phyloP scores from a whole-genome alignment of 192 early-diverging fungal species.

The Allomyces macrogynus region DNA sequence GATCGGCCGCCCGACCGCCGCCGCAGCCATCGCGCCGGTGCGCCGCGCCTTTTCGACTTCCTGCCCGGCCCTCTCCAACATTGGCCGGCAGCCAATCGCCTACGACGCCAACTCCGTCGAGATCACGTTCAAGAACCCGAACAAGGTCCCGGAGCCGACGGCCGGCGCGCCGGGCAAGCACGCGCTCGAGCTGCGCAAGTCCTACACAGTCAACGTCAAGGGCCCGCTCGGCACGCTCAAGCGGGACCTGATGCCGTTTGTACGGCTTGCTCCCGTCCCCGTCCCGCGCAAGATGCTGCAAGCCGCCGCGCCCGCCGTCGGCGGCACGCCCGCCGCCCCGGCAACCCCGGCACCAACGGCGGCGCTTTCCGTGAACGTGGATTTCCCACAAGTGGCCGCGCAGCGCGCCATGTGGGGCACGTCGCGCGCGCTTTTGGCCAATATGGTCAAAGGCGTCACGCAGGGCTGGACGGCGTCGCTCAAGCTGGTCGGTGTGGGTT shows the following conservation, averaged over 20 bases:
- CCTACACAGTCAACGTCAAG: conserved; percentile 38
- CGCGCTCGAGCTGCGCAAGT: conserved; percentile 27
- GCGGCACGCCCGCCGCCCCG: conserved; percentile 4
- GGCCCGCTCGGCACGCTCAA: conserved; percentile 63
- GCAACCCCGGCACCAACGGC: conserved; percentile 13
- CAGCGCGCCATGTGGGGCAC: conserved; percentile 96
- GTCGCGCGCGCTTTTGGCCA: conserved; percentile 65
- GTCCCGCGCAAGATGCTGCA: too few relatives aligned
- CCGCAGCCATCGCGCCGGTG: neutral
- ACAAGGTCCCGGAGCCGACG: conserved; percentile 34
- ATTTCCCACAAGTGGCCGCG: conserved; percentile 36
- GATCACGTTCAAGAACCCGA: conserved; percentile 29
- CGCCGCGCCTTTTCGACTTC: conserved; percentile 22
- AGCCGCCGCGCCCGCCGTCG: neutral
- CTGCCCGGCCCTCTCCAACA: conserved; percentile 36
- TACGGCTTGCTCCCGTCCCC: conserved; percentile 20
- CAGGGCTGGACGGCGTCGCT: conserved; percentile 72
- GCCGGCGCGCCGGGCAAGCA: conserved; percentile 1
- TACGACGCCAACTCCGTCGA: conserved; percentile 50
- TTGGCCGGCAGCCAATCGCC: conserved; percentile 57
- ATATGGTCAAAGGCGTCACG: conserved; percentile 69
- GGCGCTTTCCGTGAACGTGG: conserved; percentile 29
- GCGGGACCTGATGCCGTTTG: conserved; percentile 67
- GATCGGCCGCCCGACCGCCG: too few relatives aligned
- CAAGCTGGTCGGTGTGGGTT: conserved; percentile 81